Conservation (phyloP, 139 green algal species). For the Diplosphaera chodatii region DNA sequence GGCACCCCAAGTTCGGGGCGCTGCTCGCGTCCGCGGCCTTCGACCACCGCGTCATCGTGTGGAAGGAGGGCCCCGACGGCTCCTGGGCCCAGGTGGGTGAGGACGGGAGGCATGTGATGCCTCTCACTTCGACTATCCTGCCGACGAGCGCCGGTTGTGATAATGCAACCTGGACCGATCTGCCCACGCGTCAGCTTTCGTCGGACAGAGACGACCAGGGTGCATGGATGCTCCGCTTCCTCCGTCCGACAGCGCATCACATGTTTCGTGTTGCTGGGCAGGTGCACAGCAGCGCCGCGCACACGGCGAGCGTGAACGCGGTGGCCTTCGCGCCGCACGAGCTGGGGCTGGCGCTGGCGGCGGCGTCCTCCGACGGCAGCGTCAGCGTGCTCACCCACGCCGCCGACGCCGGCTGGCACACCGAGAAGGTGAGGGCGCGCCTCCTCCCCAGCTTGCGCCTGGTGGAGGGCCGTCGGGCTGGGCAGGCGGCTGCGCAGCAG, state of each 20-base stretch:
- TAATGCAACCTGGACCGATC: no score
- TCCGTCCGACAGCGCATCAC: no score
- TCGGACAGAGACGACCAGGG: no score
- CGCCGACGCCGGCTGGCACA: constrained; percentile 46
- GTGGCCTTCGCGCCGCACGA: constrained; percentile 91
- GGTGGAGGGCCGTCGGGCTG: no score
- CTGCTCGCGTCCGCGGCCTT: constrained; percentile 89
- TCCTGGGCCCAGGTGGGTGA: constrained; percentile 78
- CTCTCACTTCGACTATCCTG: no score
- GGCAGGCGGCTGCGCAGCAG: no score
- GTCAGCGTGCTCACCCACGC: constrained; percentile 68
- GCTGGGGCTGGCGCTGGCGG: constrained; percentile 79
- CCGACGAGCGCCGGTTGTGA: no score
- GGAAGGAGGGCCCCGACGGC: constrained; percentile 74
- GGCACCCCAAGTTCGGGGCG: constrained; percentile 91
- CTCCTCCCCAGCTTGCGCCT: no score
- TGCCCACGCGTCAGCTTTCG: no score
- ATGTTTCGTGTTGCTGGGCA: no score
- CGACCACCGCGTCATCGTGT: constrained; percentile 89
- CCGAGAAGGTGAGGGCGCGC: constrained; percentile 40
- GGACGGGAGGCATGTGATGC: no score
- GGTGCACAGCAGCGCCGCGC: constrained; percentile 15
- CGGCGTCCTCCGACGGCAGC: constrained; percentile 85
- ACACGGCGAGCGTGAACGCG: constrained; percentile 86
- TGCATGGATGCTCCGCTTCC: no score